Conservation (phyloP, 768 basidiomycete genomes). For the Lepiota venenata region DNA sequence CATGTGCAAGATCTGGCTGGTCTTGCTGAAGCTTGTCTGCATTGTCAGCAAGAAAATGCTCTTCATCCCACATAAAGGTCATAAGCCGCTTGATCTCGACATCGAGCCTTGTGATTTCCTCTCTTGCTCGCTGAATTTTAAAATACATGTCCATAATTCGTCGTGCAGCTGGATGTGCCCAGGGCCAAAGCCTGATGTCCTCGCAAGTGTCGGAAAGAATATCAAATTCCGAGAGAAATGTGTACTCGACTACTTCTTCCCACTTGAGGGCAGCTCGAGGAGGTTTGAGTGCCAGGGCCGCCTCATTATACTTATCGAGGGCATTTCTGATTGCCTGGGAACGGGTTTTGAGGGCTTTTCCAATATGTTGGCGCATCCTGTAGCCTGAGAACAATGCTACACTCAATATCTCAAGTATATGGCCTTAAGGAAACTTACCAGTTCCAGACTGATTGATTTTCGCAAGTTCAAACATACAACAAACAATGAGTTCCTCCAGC, state of each 20-base stretch:
- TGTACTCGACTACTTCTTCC: constrained; percentile 1
- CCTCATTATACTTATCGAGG: constrained; percentile 1
- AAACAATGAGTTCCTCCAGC: constrained; percentile 19
- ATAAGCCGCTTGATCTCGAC: constrained; percentile 14
- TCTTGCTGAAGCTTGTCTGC: no score
- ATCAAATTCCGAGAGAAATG: no score
- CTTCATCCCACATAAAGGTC: constrained; percentile 13
- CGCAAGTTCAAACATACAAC: constrained; percentile 22
- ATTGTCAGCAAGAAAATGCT: neutral
- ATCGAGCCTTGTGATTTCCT: constrained; percentile 16
- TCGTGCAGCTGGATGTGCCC: constrained; percentile 17
- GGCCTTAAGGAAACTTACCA: constrained; percentile 16
- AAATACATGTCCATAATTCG: constrained; percentile 17
- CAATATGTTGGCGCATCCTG: neutral
- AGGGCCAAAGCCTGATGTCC: neutral
- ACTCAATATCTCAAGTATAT: no score
- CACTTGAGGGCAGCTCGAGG: neutral
- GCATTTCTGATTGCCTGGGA: constrained; percentile 8
- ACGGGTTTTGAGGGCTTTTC: neutral
- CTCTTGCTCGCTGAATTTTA: constrained; percentile 11
- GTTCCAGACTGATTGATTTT: constrained; percentile 25
- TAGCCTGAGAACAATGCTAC: no score
- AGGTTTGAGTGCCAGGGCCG: neutral
- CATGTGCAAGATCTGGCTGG: no score
- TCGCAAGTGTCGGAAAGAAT: no score